A percentile compares a stretch with the other conserved stretches of the same genome.
Conservation (phyloP, 257 asterid genomes). For the Petunia secreta region DNA sequence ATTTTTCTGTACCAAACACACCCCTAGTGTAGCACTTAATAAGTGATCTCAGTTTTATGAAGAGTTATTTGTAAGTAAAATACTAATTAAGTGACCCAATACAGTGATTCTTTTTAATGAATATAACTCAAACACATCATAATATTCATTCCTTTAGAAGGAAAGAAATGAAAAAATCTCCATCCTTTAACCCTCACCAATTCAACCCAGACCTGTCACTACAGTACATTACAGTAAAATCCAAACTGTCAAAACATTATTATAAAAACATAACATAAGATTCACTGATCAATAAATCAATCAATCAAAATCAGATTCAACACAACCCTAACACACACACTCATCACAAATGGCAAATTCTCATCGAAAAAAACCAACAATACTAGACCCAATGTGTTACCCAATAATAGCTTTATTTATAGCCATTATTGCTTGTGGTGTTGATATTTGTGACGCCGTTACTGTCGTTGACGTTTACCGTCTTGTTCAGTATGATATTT, state of each 20-base stretch:
- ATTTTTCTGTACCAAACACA: too few relatives aligned
- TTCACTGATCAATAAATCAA: not conserved
- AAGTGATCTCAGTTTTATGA: too few relatives aligned
- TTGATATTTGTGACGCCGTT: conserved; percentile 80
- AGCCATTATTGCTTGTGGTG: conserved; percentile 69
- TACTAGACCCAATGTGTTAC: conserved; percentile 56
- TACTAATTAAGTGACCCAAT: too few relatives aligned
- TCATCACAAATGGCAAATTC: conserved; percentile 27
- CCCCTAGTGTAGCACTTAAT: too few relatives aligned
- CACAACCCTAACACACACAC: conserved; percentile 1
- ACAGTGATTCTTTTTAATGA: too few relatives aligned
- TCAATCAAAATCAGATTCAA: not conserved
- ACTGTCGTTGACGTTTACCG: conserved; percentile 88
- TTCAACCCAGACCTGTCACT: too few relatives aligned
- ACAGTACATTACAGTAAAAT: too few relatives aligned
- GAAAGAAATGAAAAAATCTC: too few relatives aligned
- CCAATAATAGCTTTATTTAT: conserved; percentile 50
- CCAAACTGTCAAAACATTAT: conserved; percentile 6
- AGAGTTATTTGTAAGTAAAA: too few relatives aligned
- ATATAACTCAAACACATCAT: too few relatives aligned
- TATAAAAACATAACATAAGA: not conserved
- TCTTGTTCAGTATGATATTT: conserved; percentile 88
- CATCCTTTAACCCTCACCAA: too few relatives aligned
- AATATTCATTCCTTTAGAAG: too few relatives aligned
- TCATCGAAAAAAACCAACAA: conserved; percentile 34